A percentile compares a stretch with the other conserved stretches of the same genome.
Evolutionary conservation across 495 filamentous ascomycete species (phyloP).

Genomic region (Cairneyella variabilis): DNA sequence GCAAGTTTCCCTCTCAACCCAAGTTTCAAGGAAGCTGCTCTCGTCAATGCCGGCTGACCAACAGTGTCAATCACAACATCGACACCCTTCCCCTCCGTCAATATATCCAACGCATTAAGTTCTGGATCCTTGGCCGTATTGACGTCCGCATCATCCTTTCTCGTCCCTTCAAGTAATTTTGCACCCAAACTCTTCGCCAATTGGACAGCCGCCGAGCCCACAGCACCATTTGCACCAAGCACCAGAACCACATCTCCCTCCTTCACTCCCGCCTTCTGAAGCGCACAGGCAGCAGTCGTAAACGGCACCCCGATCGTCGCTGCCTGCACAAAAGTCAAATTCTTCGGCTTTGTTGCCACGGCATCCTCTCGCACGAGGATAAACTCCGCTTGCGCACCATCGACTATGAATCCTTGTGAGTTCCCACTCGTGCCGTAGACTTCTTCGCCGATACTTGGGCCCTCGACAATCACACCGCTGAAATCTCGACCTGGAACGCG

Average conservation of each 20-base stretch:
- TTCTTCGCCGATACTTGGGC: slow-evolving; percentile 22
- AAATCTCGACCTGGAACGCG: slow-evolving; percentile 38
- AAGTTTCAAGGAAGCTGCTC: slow-evolving; percentile 26
- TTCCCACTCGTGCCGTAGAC: slow-evolving; percentile 33
- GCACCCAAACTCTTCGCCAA: slow-evolving; percentile 30
- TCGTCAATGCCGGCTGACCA: slow-evolving; percentile 26
- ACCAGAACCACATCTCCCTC: slow-evolving; percentile 33
- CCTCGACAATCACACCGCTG: slow-evolving; percentile 26
- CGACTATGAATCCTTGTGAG: slow-evolving; percentile 23
- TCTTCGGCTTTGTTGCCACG: slow-evolving; percentile 27
- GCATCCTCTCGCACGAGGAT: slow-evolving; percentile 26
- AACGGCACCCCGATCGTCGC: slow-evolving; percentile 32
- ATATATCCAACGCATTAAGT: slow-evolving; percentile 24
- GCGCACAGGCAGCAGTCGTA: slow-evolving; percentile 30
- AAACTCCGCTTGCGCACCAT: slow-evolving; percentile 35
- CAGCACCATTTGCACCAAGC: slow-evolving; percentile 33
- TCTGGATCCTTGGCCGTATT: slow-evolving; percentile 30
- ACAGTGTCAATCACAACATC: slow-evolving; percentile 36
- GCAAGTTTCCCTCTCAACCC: slow-evolving; percentile 25
- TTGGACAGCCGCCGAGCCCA: slow-evolving; percentile 31
- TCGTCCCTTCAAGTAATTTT: slow-evolving; percentile 25
- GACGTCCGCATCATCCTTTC: slow-evolving; percentile 28
- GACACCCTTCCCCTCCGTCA: slow-evolving; percentile 31
- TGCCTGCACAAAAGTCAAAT: slow-evolving; percentile 22
- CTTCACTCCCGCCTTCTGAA: slow-evolving; percentile 25